Conservation (phyloP, 2,329 filamentous ascomycete genomes). For the Teratosphaeria nubilosa region DNA sequence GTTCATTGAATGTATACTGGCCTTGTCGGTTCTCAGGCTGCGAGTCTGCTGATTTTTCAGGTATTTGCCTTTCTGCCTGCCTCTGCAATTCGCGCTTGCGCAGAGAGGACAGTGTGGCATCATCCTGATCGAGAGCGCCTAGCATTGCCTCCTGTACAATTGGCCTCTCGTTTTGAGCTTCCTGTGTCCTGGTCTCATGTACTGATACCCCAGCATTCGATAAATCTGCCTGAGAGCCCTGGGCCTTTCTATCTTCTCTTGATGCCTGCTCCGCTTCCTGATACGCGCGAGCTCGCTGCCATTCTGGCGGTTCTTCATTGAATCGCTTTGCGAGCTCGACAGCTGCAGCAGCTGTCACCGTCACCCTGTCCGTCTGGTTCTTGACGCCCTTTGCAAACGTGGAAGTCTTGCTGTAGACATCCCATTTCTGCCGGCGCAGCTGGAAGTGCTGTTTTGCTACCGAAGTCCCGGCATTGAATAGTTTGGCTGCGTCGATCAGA, state of each 20-base stretch:
- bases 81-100: slow-evolving; percentile 31
- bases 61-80: slow-evolving; percentile 42
- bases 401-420: slow-evolving; percentile 55
- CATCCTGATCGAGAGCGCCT: slow-evolving; percentile 20
- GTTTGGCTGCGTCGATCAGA: slow-evolving; percentile 41
- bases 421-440: slow-evolving; percentile 51
- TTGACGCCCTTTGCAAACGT: slow-evolving; percentile 54
- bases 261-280: slow-evolving; percentile 4
- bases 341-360: slow-evolving; percentile 51
- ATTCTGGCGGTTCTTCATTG: slow-evolving; percentile 37
- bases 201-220: not conserved
- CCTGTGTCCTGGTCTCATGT: not conserved
- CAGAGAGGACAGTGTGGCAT: slow-evolving; percentile 25
- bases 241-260: slow-evolving; percentile 2
- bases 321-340: slow-evolving; percentile 49
- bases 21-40: slow-evolving; percentile 27
- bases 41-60: slow-evolving; percentile 39
- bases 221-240: slow-evolving; percentile 18
- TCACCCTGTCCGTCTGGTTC: slow-evolving; percentile 50
- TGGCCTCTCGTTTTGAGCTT: not conserved
- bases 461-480: slow-evolving; percentile 38
- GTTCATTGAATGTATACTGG: slow-evolving; percentile 48
- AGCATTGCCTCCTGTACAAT: not conserved
- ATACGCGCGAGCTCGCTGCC: slow-evolving; percentile 7
- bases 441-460: slow-evolving; percentile 45